Evolutionary conservation across 768 basidiomycete genomes (phyloP).

Genomic region (Auricularia sp.): DNA sequence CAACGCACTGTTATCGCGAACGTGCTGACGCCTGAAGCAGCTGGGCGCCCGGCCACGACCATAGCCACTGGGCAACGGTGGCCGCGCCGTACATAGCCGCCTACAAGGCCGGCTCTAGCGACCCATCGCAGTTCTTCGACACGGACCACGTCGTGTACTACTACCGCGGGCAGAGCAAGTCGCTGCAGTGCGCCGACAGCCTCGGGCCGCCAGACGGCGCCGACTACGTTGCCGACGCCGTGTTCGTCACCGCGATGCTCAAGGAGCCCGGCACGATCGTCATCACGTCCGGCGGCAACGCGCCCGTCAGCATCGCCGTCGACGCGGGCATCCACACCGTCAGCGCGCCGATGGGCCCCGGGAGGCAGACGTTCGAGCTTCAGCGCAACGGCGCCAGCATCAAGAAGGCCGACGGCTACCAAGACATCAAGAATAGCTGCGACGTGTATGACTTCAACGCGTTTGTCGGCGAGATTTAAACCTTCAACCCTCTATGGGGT

Average conservation of each 20-base stretch:
- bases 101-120: constrained; percentile 13
- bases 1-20: no score
- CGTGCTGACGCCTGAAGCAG: no score
- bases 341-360: constrained; percentile 7
- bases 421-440: neutral
- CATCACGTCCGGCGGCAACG: constrained; percentile 6
- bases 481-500: no score
- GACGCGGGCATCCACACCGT: neutral
- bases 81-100: constrained; percentile 13
- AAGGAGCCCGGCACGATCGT: constrained; percentile 11
- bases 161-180: constrained; percentile 14
- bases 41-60: constrained; percentile 11
- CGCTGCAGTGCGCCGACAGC: constrained; percentile 9
- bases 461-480: neutral
- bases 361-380: constrained; percentile 9
- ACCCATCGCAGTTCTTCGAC: constrained; percentile 10
- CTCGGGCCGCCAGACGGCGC: constrained; percentile 11
- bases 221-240: constrained; percentile 10
- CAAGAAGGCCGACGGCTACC: neutral
- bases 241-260: constrained; percentile 7
- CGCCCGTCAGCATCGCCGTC: constrained; percentile 6
- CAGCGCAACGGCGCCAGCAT: constrained; percentile 1
- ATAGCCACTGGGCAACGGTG: constrained; percentile 3
- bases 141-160: constrained; percentile 14
- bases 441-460: constrained; percentile 13